Conservation (phyloP, 305 asterid species). For the Galium porrigens region DNA sequence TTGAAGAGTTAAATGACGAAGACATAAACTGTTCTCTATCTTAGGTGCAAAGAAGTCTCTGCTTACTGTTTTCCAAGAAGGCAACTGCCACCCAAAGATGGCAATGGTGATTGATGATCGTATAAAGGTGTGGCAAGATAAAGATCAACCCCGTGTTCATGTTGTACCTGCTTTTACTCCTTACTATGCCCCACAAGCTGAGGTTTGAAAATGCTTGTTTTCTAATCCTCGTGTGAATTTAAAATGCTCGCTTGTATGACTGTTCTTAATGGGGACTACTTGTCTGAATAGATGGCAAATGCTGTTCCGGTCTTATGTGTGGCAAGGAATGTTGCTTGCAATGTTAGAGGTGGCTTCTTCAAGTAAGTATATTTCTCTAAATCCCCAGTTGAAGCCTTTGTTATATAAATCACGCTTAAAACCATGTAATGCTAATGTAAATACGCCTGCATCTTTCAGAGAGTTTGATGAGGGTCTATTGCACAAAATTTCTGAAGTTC, state of each 20-base stretch:
- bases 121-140: constrained; percentile 90
- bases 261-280: constrained; percentile 14
- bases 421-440: background rate
- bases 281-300: constrained; percentile 45
- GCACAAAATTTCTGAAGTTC: constrained; percentile 46
- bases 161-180: constrained; percentile 96
- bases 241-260: background rate
- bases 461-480: constrained; percentile 71
- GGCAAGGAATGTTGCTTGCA: constrained; percentile 97
- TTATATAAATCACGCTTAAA: constrained; percentile 1
- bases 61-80: constrained; percentile 71
- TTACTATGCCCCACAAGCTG: constrained; percentile 95
- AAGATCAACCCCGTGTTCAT: constrained; percentile 91
- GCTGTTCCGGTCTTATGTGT: constrained; percentile 91
- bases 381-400: constrained; percentile 16
- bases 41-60: constrained; percentile 81
- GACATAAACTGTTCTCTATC: background rate
- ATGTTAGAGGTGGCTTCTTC: constrained; percentile 87
- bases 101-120: constrained; percentile 98
- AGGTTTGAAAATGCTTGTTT: constrained; percentile 33
- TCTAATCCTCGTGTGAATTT: constrained; percentile 4
- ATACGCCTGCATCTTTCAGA: constrained; percentile 30
- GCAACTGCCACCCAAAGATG: constrained; percentile 87
- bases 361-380: constrained; percentile 38
- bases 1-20: background rate